Percentiles rank a stretch among this genome's conserved stretches.
Conservation (phyloP, 371 early-diverging fungal species). For the Rhizopus sp. region DNA sequence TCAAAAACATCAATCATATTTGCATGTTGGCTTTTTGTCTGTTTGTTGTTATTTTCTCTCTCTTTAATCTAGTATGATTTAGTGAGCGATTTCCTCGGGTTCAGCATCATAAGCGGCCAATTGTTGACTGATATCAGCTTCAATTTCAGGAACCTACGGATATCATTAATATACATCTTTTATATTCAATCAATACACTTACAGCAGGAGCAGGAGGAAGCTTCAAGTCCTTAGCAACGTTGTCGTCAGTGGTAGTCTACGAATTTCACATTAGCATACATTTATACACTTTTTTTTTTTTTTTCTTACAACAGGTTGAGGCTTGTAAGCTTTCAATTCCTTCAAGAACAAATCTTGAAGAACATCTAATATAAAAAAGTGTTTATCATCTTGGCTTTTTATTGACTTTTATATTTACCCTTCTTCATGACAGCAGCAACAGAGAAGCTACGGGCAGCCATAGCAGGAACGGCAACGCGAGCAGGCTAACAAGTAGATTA, state of each 20-base stretch:
- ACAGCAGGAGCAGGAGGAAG: constrained; percentile 52
- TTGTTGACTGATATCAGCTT: constrained; percentile 47
- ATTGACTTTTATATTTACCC: constrained; percentile 31
- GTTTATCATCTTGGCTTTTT: neutral
- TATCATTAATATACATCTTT: neutral
- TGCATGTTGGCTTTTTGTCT: neutral
- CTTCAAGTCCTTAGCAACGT: constrained; percentile 52
- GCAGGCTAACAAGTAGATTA: constrained; percentile 24
- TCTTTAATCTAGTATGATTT: constrained; percentile 15
- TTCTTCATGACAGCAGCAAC: constrained; percentile 47
- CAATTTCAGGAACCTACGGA: constrained; percentile 42
- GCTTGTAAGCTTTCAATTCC: constrained; percentile 59
- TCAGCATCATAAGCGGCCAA: constrained; percentile 52
- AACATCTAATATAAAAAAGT: constrained; percentile 33
- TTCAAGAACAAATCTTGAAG: constrained; percentile 53
- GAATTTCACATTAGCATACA: neutral
- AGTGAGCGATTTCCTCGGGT: constrained; percentile 45
- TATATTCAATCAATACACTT: constrained; percentile 11
- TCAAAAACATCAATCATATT: neutral
- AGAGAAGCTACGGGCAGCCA: constrained; percentile 48
- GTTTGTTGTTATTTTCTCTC: constrained; percentile 6
- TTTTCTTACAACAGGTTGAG: constrained; percentile 46
- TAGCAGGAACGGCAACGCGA: constrained; percentile 30
- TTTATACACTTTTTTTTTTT: neutral
- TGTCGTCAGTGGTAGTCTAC: constrained; percentile 45